Evolutionary conservation across 2,329 filamentous ascomycete genomes (phyloP).

Genomic region (Cladosporium halotolerans): DNA sequence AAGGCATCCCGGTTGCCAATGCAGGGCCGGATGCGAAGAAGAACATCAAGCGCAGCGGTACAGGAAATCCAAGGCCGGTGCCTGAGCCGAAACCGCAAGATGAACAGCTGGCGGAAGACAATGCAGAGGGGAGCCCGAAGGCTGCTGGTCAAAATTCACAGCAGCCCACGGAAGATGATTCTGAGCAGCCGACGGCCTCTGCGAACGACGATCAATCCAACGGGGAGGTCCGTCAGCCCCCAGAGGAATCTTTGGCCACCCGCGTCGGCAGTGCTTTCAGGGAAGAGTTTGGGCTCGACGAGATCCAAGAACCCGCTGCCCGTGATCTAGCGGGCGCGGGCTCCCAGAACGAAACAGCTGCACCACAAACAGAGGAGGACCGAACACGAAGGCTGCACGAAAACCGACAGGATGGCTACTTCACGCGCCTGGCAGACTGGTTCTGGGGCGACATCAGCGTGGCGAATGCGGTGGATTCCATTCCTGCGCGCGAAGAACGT

Average conservation of each 20-base stretch:
- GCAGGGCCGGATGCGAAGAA: slow-evolving; percentile 30
- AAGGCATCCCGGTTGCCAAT: slow-evolving; percentile 30
- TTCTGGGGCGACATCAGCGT: slow-evolving; percentile 42
- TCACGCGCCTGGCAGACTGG: slow-evolving; percentile 37
- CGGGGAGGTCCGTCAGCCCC: neutral
- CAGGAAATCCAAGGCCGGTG: slow-evolving; percentile 21
- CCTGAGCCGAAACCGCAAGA: slow-evolving; percentile 12
- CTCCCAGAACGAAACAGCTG: neutral
- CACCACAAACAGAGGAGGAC: neutral
- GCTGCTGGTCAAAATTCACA: slow-evolving; percentile 12
- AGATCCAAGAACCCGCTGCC: slow-evolving; percentile 12
- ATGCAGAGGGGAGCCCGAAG: slow-evolving; percentile 7
- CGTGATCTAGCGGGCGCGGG: neutral
- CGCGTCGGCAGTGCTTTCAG: slow-evolving; percentile 18
- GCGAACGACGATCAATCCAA: slow-evolving; percentile 10
- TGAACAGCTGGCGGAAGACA: neutral
- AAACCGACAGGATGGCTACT: neutral
- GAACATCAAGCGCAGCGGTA: slow-evolving; percentile 27
- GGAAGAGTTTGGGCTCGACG: slow-evolving; percentile 22
- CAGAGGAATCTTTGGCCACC: slow-evolving; percentile 14
- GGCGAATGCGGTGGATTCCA: slow-evolving; percentile 20
- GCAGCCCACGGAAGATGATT: slow-evolving; percentile 15
- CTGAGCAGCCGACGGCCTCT: neutral
- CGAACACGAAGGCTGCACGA: neutral
- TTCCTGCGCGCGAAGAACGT: slow-evolving; percentile 53